phyloP scores from a whole-genome alignment of 257 asterid genomes.

The Fraxinus pennsylvanica region DNA sequence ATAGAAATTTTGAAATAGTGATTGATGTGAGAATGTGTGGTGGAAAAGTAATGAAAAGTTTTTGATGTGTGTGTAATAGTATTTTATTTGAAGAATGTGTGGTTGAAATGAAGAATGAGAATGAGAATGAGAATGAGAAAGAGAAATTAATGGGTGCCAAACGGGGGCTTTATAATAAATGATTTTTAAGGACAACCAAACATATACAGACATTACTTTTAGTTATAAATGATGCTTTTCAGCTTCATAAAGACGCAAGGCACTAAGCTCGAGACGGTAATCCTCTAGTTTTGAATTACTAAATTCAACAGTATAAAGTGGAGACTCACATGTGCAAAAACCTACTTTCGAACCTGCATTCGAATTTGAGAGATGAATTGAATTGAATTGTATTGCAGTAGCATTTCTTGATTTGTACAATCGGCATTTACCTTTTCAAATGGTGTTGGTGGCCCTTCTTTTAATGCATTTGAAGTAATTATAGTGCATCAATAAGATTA shows the following conservation, averaged over 20 bases:
- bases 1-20: no score
- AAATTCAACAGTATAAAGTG: background rate
- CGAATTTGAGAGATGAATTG: no score
- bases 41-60: no score
- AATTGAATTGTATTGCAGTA: background rate
- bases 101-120: no score
- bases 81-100: no score
- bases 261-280: background rate
- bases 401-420: background rate
- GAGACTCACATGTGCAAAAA: background rate
- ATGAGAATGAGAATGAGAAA: no score
- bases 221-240: no score
- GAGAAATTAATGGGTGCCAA: no score
- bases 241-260: no score
- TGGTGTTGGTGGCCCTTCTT: background rate
- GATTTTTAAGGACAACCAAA: background rate
- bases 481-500: background rate
- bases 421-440: background rate
- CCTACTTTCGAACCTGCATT: background rate
- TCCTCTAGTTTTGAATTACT: slow-evolving; percentile 16
- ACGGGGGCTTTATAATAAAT: no score
- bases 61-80: no score
- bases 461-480: background rate
- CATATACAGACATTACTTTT: background rate
- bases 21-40: no score